Base-by-base conservation (phyloP, 495 filamentous ascomycete species). In the Talaromyces proteolyticus region DNA sequence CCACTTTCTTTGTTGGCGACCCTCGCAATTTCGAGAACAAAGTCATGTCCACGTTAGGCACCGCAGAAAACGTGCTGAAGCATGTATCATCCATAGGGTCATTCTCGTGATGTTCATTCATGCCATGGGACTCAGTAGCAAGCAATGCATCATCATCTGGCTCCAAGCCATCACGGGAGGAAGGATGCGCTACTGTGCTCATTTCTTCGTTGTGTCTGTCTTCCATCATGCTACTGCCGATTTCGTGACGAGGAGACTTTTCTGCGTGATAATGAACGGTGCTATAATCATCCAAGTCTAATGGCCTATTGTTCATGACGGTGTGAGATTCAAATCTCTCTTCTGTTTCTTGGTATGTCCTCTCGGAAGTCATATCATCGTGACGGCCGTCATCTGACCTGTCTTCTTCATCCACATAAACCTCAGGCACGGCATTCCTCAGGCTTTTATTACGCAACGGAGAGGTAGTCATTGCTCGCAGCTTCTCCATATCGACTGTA, bases 31-130 rank as follows among this genome's bases (percentile, higher is more conserved):
- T 79, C 7, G 88, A 85, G 58, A 95, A 89, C 54, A 83, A 78
- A n/a, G 89, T 93, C 81, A 93, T 83, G 51, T 93, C 89, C 21
- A 65, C 62, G 45, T 75, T 75, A 3, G 89, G 88, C 38, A 95
- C 79, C 0, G 88, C 87, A 3, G 91, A 95, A 66, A 95, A 96
- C 12, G 76, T 79, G 66, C 88, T 94, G 58, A 93, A 86, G 37
- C 84, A 86, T 17, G 87, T 92, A 55, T 94, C 90, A 57, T 95
- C 88, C 51, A 82, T 74, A 17, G 57, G 52, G 40, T 70, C 69
- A 18, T 72, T 58, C 36, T 61, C 56, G 6, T 64, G 44, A 54
- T 57, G 20, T 53, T 53, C 53, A 60, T 62, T 47, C 29, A 34
- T 14, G 4, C 29, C 29, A 14, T 34, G 29, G 4, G n/a, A n/a